Conservation (phyloP, 2,329 filamentous ascomycete genomes). For the Leptographium wingfieldii region DNA sequence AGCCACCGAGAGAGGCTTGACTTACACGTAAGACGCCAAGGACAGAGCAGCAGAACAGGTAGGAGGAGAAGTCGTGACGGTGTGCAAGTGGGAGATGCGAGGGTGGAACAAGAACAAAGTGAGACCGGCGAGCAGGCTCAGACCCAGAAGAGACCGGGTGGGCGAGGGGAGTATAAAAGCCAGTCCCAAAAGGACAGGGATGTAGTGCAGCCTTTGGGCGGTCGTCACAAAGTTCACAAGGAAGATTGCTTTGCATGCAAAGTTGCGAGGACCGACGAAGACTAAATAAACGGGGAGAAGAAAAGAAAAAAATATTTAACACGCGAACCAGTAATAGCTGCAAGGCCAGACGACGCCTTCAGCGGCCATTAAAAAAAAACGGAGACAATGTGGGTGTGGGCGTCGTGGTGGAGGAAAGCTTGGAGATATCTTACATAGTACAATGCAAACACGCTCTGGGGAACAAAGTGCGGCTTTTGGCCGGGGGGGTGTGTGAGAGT, state of each 20-base stretch:
- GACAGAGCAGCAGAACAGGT: not conserved
- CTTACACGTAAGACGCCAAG: slow-evolving; percentile 3
- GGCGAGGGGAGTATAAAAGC: not conserved
- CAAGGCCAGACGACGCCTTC: not conserved
- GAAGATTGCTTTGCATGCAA: not conserved
- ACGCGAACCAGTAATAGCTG: not conserved
- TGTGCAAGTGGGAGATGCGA: not conserved
- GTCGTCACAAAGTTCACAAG: not conserved
- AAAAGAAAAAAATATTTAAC: not conserved
- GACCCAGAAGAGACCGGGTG: not conserved
- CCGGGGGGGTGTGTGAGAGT: not conserved
- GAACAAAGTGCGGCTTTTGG: not conserved
- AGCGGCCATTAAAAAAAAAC: not conserved
- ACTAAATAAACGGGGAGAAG: not conserved
- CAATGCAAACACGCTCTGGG: not conserved
- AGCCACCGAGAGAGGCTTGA: slow-evolving; percentile 1
- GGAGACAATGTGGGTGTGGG: not conserved
- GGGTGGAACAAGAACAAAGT: not conserved
- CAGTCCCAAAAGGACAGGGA: not conserved
- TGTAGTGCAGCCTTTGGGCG: not conserved
- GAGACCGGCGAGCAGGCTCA: not conserved
- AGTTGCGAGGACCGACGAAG: not conserved
- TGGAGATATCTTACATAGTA: not conserved
- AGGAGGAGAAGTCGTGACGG: not conserved
- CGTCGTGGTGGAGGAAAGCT: not conserved